Evolutionary conservation across 2,329 filamentous ascomycete species (phyloP), one percentile per base, ranked within the genome.

Genomic region (Aspergillus chevalieri): DNA sequence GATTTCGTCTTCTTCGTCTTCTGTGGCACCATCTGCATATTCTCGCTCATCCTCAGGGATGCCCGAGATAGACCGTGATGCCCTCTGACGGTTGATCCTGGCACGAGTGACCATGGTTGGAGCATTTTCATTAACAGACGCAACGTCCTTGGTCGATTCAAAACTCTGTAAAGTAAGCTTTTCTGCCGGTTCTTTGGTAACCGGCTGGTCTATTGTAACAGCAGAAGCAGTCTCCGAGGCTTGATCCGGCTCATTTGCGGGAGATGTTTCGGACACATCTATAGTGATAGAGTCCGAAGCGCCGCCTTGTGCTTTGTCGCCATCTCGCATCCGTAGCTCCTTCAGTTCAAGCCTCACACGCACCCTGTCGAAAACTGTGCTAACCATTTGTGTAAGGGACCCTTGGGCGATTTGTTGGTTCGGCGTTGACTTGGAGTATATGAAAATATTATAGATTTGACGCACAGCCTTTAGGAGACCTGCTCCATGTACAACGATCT

Each of bases 321-420:
- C 57, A 33, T 73, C 69, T 43, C 70, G 68, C 49, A 86, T 61
- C 17, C 89, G 82, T 33, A 87, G 78, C 65, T 96, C 91, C 69
- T 95, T 96, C 75, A 90, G 83, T 51, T 91, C 85, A 53, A 98
- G 74, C 47, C 93, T 81, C 1, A 82, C 81, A 73, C 93, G 94
- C 56, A 98, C 92, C 53, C 93, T 79, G 70, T 98, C 93, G 62
- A 98, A 98, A 3, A 98, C 93, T 1, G 92, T 97, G 57, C 92
- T 91, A 36, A 97, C 89, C 93, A 98, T 98, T 72, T 98, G 93
- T 3, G 92, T 95, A 63, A 98, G 75, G 3, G 93, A 96, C 2
- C 93, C 93, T 68, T 98, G 94, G 1, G 94, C 94, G 45, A 97
- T 89, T 69, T 95, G 91, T 74, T 98, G 93, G 67, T 97, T 98